These are phyloP conservation scores for Talaromyces nanjingensis DNA, from an alignment of 495 filamentous ascomycete species.

Conservation along the genomic window DNA sequence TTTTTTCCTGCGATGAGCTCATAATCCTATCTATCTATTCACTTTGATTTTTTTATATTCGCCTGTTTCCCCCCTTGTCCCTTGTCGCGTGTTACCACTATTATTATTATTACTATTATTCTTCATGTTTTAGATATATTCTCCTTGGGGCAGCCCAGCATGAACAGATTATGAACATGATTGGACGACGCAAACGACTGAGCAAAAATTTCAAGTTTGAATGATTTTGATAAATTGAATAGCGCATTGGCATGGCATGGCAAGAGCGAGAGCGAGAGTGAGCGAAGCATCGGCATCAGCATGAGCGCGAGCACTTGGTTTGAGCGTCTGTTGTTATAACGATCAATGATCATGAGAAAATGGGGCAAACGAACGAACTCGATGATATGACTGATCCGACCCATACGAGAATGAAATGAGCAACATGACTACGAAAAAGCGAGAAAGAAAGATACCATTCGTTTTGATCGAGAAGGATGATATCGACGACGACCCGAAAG, in stretches of 20 bases:
- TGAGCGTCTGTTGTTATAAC: neutral
- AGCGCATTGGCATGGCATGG: neutral
- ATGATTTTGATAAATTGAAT: slow-evolving; percentile 1
- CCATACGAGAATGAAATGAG: neutral
- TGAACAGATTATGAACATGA: slow-evolving; percentile 10
- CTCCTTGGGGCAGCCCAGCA: slow-evolving; percentile 41
- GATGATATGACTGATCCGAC: neutral
- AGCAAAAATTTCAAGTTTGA: neutral
- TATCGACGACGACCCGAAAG: neutral
- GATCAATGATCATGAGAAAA: neutral
- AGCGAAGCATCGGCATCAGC: neutral
- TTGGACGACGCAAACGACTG: slow-evolving; percentile 8
- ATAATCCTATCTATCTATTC: slow-evolving; percentile 8
- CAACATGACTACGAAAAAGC: neutral
- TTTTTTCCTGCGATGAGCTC: slow-evolving; percentile 5
- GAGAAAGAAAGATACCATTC: neutral
- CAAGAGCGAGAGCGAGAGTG: neutral
- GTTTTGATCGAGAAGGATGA: neutral
- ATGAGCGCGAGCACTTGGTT: neutral
- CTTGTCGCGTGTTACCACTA: neutral
- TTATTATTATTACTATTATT: slow-evolving; percentile 21
- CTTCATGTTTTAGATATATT: slow-evolving; percentile 43
- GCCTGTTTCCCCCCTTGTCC: slow-evolving; percentile 12
- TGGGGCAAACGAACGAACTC: neutral
- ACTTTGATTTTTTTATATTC: slow-evolving; percentile 5